Evolutionary conservation across 768 basidiomycete genomes (phyloP).

Genomic region (Xerocomus potaroensis): DNA sequence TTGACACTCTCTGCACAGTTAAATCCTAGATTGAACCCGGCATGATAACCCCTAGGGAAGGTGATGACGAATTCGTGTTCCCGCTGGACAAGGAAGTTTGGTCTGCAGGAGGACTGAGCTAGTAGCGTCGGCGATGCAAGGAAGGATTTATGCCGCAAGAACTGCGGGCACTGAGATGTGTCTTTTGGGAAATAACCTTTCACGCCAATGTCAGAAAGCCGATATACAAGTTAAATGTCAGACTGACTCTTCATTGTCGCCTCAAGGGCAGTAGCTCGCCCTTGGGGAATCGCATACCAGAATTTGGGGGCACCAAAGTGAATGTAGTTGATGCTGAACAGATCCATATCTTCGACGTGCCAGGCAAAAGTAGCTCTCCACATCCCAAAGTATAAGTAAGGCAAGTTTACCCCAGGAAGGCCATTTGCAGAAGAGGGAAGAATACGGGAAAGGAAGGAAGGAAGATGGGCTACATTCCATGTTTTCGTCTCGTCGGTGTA

Average conservation of each 20-base stretch:
- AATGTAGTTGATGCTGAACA: conserved; percentile 98
- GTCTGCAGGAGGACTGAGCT: conserved; percentile 71
- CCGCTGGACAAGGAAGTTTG: conserved; percentile 87
- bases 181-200: conserved; percentile 89
- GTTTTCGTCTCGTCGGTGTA: conserved; percentile 70
- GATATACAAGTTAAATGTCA: not conserved
- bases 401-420: conserved; percentile 93
- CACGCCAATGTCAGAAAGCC: conserved; percentile 2
- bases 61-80: conserved; percentile 97
- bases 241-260: conserved; percentile 76
- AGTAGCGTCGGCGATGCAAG: conserved; percentile 84
- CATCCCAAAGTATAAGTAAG: conserved; percentile 99
- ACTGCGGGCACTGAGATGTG: conserved; percentile 81
- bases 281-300: conserved; percentile 97
- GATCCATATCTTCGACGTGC: conserved; percentile 99
- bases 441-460: conserved; percentile 79
- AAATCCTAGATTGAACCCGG: conserved; percentile 93
- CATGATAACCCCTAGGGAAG: conserved; percentile 92
- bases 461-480: conserved; percentile 95
- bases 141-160: conserved; percentile 95
- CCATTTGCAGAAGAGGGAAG: conserved; percentile 62
- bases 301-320: conserved; percentile 97
- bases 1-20: conserved; percentile 98
- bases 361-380: conserved; percentile 98
- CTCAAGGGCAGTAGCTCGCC: conserved; percentile 77